Conservation (phyloP, 192 early-diverging fungal genomes). For the Coemansia reversa region DNA sequence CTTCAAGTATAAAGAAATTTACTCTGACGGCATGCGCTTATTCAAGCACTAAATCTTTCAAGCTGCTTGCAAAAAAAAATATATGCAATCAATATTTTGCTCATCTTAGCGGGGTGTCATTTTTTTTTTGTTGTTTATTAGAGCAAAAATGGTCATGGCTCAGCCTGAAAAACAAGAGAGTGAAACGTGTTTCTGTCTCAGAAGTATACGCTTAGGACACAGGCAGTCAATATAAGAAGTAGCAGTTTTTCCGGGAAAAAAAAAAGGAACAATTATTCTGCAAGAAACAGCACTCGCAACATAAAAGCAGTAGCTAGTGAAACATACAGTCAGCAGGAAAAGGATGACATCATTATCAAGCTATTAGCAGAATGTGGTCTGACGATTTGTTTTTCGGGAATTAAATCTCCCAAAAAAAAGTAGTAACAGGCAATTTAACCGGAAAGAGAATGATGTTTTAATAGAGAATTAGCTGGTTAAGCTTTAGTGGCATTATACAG, state of each 20-base stretch:
- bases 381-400: neutral
- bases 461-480: neutral
- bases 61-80: neutral
- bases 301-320: neutral
- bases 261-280: neutral
- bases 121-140: neutral
- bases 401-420: neutral
- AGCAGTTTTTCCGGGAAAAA: neutral
- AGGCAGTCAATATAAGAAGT: neutral
- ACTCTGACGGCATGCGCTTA: neutral
- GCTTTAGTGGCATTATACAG: neutral
- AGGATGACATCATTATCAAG: neutral
- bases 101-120: neutral
- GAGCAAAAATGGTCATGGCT: neutral
- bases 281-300: neutral
- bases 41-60: neutral
- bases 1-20: neutral
- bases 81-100: neutral
- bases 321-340: neutral
- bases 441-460: neutral
- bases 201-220: neutral
- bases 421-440: slow-evolving; percentile 5
- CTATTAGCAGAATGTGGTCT: neutral
- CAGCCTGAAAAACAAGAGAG: neutral
- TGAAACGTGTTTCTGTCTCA: slow-evolving; percentile 1